Percentiles rank a stretch among this genome's conserved stretches.
phyloP scores from a whole-genome alignment of 257 asterid genomes.

The Handroanthus guayacan region DNA sequence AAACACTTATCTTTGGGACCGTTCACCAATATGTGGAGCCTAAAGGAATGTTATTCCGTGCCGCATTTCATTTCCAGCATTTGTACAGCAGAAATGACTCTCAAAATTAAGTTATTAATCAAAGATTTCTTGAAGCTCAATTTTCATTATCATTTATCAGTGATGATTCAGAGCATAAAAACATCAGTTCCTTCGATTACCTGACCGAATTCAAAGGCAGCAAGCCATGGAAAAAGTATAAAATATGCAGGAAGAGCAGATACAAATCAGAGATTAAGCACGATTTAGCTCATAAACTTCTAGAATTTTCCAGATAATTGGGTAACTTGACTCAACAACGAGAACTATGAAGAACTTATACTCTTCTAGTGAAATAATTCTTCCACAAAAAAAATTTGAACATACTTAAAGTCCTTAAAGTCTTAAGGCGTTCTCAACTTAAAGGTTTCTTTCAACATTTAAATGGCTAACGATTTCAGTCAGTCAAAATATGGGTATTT shows the following conservation, averaged over 20 bases:
- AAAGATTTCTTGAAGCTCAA: not conserved
- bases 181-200: slow-evolving; percentile 1
- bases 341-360: not conserved
- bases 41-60: not conserved
- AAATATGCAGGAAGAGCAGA: slow-evolving; percentile 16
- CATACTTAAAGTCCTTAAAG: not conserved
- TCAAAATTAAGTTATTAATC: not conserved
- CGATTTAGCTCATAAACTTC: slow-evolving; percentile 6
- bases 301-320: not conserved
- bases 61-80: not conserved
- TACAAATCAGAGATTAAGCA: slow-evolving; percentile 11
- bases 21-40: not conserved
- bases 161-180: not conserved
- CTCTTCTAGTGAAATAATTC: not conserved
- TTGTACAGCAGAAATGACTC: not conserved
- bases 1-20: slow-evolving; percentile 1
- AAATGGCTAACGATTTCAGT: not conserved
- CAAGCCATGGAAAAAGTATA: slow-evolving; percentile 1
- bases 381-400: not conserved
- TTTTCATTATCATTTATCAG: not conserved
- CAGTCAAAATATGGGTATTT: not conserved
- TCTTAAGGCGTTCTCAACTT: slow-evolving; percentile 2
- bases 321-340: not conserved
- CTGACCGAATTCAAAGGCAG: slow-evolving; percentile 2
- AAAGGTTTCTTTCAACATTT: slow-evolving; percentile 4